Evolutionary conservation across 139 green algal genomes (phyloP).

Genomic region (Microglena sp.): DNA sequence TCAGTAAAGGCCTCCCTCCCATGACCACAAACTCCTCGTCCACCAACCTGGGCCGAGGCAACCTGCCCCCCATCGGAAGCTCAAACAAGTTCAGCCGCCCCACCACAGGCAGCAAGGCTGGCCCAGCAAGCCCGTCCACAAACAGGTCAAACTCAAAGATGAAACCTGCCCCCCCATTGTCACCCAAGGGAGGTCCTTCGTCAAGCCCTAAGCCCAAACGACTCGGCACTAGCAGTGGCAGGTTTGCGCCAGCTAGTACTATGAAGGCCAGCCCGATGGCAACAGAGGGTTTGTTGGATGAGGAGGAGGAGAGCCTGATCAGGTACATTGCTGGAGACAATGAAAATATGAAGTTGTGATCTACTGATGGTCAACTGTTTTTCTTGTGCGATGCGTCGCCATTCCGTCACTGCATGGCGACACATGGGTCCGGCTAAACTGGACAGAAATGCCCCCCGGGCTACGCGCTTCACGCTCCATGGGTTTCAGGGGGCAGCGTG

Average conservation of each 20-base stretch:
- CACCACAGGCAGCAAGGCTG: conserved; percentile 1
- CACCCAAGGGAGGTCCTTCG: neutral
- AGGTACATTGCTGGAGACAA: neutral
- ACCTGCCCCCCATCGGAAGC: neutral
- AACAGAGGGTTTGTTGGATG: neutral
- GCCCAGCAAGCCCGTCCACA: no score
- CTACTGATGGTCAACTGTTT: no score
- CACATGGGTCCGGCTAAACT: no score
- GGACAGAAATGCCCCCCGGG: no score
- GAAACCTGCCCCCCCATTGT: neutral
- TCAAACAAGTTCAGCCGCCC: neutral
- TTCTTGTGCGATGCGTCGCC: no score
- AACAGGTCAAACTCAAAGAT: neutral
- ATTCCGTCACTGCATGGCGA: no score
- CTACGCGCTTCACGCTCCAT: no score
- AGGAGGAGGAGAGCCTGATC: neutral
- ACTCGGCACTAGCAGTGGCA: neutral
- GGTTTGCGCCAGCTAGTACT: conserved; percentile 1
- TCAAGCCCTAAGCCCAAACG: neutral
- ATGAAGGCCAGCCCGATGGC: neutral
- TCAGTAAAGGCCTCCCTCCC: neutral
- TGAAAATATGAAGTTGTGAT: no score
- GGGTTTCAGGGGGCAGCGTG: no score
- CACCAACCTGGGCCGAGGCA: neutral
- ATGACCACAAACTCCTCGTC: neutral